These are phyloP conservation scores for Casuarina equisetifolia DNA, from an alignment of 306 rosid genomes.

Conservation along the genomic window DNA sequence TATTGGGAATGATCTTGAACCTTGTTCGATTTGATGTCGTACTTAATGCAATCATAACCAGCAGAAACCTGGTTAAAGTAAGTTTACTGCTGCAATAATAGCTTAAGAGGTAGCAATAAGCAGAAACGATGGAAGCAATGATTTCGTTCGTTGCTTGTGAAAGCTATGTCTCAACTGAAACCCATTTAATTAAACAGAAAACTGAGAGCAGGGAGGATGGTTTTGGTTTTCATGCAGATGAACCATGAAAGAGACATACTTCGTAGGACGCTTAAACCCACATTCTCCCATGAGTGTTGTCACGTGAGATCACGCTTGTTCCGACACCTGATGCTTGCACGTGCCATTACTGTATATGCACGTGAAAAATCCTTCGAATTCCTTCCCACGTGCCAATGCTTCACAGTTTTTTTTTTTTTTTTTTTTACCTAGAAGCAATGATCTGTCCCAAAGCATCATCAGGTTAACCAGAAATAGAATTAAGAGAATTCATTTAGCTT, in stretches of 20 bases:
- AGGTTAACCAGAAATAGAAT: too few relatives aligned
- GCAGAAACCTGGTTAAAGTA: not conserved
- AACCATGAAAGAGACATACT: too few relatives aligned
- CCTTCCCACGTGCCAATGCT: not conserved
- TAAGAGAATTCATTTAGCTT: too few relatives aligned
- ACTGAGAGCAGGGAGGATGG: not conserved
- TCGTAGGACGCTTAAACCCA: not conserved
- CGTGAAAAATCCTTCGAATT: conserved; percentile 13
- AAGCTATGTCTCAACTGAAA: conserved; percentile 31
- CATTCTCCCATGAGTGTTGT: conserved; percentile 17
- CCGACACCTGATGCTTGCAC: conserved; percentile 15
- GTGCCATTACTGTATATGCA: conserved; percentile 1
- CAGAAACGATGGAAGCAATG: conserved; percentile 29
- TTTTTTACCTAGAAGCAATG: not conserved
- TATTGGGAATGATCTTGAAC: not conserved
- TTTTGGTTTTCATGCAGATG: not conserved
- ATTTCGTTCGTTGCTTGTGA: conserved; percentile 32
- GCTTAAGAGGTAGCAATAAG: conserved; percentile 17
- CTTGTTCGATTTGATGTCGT: not conserved
- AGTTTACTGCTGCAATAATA: not conserved
- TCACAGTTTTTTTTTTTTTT: not conserved
- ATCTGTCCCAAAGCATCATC: too few relatives aligned
- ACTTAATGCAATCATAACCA: not conserved
- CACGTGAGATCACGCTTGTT: conserved; percentile 31
- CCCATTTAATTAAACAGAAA: not conserved